Base-by-base conservation (phyloP, 2,329 filamentous ascomycete genomes). In the Hymenoscyphus salicellus region DNA sequence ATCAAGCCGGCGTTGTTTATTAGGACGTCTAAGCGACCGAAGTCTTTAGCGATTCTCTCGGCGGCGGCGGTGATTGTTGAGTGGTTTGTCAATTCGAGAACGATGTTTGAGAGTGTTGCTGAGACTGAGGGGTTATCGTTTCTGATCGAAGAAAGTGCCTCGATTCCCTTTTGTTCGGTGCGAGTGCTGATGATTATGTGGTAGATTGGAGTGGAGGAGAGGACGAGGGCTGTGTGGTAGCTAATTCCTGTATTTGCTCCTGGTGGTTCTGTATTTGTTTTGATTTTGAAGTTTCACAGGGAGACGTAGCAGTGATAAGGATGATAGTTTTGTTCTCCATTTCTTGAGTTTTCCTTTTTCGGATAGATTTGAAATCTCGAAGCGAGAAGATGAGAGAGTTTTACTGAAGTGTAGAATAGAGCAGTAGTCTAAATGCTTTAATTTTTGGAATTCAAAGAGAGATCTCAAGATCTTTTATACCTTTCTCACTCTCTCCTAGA, bases 21-120 rank as follows among this genome's bases (percentile, higher is more conserved):
- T 7, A 78, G 62, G 6, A 73, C 70, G 58, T 78, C 76, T 4
- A 78, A 57, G 16, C 71, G 66, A n/a, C 72, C 75, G 23, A 69
- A 68, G n/a, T 68, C 67, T 5, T 66, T 58, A 57, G 71, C 62
- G 38, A 77, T 65, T 52, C 66, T 62, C 14, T 71, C 64, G 10
- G 71, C 72, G 1, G 74, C 74, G 0, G 66, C 66, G 2, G 67
- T 26, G 66, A 78, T 77, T 17, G 74, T 73, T 1, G 67, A 70
- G 49, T 76, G 28, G n/a, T 23, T 26, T 5, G 60, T 62, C n/a
- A 62, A 14, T 33, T 59, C 36, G 23, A 59, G n/a, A 4, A 30
- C 10, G n/a, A 59, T 26, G 23, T 26, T 10, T 26, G n/a, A 38
- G 36, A 43, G 20, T 20, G 36, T 41, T 2, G 6, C 23, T 41